phyloP scores from a whole-genome alignment of 2,329 filamentous ascomycete genomes.

The Cucurbitaria berberidis region DNA sequence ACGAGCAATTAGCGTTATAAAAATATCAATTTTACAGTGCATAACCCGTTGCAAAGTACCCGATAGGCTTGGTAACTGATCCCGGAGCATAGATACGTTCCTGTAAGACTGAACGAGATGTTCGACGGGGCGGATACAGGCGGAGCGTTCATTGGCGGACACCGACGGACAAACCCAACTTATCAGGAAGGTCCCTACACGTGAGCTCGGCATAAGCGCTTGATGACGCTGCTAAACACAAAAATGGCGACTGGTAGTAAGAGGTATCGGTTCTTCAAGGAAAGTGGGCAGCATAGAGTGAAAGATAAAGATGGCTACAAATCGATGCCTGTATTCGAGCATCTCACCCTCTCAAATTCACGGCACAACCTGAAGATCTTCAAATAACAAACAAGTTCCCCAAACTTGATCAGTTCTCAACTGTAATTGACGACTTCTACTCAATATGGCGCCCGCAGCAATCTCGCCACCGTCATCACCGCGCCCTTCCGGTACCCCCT shows the following conservation, averaged over 20 bases:
- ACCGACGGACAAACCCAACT: constrained; percentile 22
- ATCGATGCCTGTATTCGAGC: constrained; percentile 3
- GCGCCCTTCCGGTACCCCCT: constrained; percentile 23
- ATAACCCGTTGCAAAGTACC: neutral
- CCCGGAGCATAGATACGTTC: neutral
- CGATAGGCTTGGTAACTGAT: neutral
- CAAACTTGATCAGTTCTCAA: neutral
- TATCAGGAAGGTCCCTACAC: constrained; percentile 25
- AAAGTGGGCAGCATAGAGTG: constrained; percentile 16
- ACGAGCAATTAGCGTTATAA: constrained; percentile 1
- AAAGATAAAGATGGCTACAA: constrained; percentile 25
- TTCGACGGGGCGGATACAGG: constrained; percentile 20
- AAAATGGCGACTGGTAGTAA: constrained; percentile 19
- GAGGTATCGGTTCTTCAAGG: constrained; percentile 32
- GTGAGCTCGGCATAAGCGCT: constrained; percentile 37
- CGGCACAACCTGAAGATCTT: neutral
- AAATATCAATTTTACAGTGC: neutral
- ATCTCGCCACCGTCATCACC: constrained; percentile 53
- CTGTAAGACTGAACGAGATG: neutral
- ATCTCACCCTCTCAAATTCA: neutral
- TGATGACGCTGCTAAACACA: constrained; percentile 26
- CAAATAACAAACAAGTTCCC: neutral
- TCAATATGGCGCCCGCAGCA: constrained; percentile 41
- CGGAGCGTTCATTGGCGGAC: constrained; percentile 26
- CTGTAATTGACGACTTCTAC: neutral